A percentile compares a stretch with the other conserved stretches of the same genome.
Evolutionary conservation across 2,329 filamentous ascomycete genomes (phyloP).

Genomic region (Leptographium wingfieldii): DNA sequence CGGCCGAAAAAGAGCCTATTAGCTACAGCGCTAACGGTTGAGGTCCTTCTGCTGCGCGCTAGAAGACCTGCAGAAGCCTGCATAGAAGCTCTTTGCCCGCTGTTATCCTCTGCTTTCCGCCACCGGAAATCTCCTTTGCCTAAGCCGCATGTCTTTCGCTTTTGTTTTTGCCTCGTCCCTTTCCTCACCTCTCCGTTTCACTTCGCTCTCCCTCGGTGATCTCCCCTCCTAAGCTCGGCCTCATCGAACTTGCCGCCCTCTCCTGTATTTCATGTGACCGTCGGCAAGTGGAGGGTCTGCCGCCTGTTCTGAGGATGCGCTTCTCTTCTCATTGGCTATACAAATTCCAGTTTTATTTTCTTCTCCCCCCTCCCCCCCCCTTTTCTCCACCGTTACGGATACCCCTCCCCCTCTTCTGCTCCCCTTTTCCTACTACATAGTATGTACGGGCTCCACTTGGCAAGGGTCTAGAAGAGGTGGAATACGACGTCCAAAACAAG

Average conservation of each 20-base stretch:
- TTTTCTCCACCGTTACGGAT: neutral
- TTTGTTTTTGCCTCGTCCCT: neutral
- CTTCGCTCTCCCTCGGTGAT: neutral
- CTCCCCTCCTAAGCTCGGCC: neutral
- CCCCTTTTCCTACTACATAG: neutral
- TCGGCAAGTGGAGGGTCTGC: no score
- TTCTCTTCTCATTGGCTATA: neutral
- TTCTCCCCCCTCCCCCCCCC: neutral
- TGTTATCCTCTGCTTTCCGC: neutral
- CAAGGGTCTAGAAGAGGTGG: neutral
- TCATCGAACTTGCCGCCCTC: no score
- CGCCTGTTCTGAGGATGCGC: neutral
- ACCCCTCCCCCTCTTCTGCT: neutral
- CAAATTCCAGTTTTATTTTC: neutral
- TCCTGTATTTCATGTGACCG: neutral
- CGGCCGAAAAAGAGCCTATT: neutral
- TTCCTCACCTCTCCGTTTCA: neutral
- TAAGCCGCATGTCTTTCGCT: neutral
- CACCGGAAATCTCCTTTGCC: neutral
- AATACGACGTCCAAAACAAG: neutral
- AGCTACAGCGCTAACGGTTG: neutral
- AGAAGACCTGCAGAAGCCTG: slow-evolving; percentile 24
- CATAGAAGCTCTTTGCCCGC: slow-evolving; percentile 17
- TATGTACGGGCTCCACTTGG: neutral
- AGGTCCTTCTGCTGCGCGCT: slow-evolving; percentile 14